Evolutionary conservation across 805 yeast genomes (phyloP).

Genomic region (Sugiyamaella chiloensis): DNA sequence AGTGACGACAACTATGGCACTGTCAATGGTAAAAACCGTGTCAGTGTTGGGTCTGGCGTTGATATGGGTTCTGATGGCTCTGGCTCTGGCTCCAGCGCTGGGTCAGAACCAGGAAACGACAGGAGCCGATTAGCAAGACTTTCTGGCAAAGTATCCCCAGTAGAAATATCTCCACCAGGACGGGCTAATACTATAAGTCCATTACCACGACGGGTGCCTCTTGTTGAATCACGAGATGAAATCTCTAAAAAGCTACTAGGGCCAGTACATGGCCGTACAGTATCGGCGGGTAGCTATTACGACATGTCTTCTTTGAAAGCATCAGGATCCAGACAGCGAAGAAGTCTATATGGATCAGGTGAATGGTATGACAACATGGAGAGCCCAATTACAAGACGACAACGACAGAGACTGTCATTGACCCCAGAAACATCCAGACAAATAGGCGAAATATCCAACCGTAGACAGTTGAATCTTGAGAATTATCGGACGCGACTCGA

Average conservation of each 20-base stretch:
- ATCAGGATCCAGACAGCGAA: neutral
- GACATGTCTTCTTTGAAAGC: neutral
- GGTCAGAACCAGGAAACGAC: neutral
- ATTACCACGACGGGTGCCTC: neutral
- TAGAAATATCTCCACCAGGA: constrained; percentile 1
- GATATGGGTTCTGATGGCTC: no score
- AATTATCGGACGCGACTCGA: constrained; percentile 5
- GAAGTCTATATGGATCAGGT: neutral
- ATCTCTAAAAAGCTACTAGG: neutral
- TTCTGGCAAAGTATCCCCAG: no score
- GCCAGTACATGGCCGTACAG: neutral
- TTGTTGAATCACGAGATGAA: neutral
- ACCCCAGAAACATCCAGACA: constrained; percentile 8
- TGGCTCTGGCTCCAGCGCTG: no score
- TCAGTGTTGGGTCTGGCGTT: no score
- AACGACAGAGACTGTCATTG: constrained; percentile 6
- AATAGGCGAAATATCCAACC: constrained; percentile 10
- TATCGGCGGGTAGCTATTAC: neutral
- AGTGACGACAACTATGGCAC: no score
- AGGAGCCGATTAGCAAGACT: no score
- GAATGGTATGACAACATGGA: constrained; percentile 8
- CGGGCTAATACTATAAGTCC: constrained; percentile 1
- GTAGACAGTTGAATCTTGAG: constrained; percentile 6
- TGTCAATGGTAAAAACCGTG: no score
- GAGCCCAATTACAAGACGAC: constrained; percentile 16